Percentiles rank a stretch among this genome's conserved stretches.
These are phyloP conservation scores for Exophiala phaeomuriformis DNA, from an alignment of 2,329 filamentous ascomycete species.

Conservation along the genomic window DNA sequence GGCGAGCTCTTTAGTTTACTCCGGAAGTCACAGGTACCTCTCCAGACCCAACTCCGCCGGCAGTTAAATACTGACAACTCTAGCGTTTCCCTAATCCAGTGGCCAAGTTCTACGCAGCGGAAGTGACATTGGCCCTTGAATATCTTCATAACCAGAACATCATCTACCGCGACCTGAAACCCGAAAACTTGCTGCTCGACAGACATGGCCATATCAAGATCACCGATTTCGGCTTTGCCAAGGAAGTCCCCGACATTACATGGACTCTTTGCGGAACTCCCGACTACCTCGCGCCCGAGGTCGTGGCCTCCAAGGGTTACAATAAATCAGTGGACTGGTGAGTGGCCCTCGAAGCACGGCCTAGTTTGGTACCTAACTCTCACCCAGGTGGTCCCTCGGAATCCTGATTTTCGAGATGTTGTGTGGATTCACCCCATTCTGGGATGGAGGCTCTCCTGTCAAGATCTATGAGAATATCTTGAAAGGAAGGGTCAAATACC, in stretches of 20 bases:
- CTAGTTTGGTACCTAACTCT: constrained; percentile 9
- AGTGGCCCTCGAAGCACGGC: constrained; percentile 33
- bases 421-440: constrained; percentile 97
- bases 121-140: constrained; percentile 90
- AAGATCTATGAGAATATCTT: constrained; percentile 99
- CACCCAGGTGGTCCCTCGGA: constrained; percentile 84
- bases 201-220: constrained; percentile 93
- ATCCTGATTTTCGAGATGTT: constrained; percentile 99
- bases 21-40: constrained; percentile 77
- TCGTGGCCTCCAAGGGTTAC: constrained; percentile 98
- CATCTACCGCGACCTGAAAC: constrained; percentile 96
- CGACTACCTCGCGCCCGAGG: constrained; percentile 93
- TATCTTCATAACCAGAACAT: constrained; percentile 93
- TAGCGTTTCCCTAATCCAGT: constrained; percentile 98
- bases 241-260: constrained; percentile 96
- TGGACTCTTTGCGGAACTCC: constrained; percentile 98
- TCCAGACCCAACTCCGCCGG: constrained; percentile 1
- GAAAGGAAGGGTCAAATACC: constrained; percentile 91
- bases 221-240: constrained; percentile 97
- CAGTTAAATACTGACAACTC: constrained; percentile 11
- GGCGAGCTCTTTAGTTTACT: constrained; percentile 94
- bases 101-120: constrained; percentile 97
- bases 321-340: constrained; percentile 99
- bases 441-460: constrained; percentile 95
- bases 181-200: constrained; percentile 85